Evolutionary conservation across 2,329 filamentous ascomycete genomes (phyloP).

Genomic region (Colletotrichum aenigma): DNA sequence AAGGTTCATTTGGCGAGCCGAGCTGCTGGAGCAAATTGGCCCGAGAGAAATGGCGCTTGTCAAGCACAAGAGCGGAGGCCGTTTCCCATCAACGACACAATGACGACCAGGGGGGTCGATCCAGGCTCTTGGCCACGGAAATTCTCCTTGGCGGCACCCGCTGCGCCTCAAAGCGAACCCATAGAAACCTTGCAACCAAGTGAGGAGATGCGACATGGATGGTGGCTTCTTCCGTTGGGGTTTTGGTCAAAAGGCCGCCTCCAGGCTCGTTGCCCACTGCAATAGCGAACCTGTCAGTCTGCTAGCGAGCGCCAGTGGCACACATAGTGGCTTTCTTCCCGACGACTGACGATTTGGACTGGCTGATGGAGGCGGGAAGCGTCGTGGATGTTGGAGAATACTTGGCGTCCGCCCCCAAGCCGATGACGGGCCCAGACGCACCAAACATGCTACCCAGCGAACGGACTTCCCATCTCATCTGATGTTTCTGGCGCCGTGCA

Average conservation of each 20-base stretch:
- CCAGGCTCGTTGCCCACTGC: background rate
- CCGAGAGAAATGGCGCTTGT: constrained; percentile 6
- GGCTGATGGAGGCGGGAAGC: background rate
- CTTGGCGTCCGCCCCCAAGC: background rate
- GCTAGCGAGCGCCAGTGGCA: background rate
- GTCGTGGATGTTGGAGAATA: background rate
- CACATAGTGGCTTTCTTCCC: background rate
- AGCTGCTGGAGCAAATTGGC: constrained; percentile 2
- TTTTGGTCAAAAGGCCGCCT: background rate
- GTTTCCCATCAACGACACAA: constrained; percentile 1
- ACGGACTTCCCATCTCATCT: background rate
- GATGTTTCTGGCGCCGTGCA: background rate
- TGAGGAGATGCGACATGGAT: background rate
- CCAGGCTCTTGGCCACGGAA: constrained; percentile 2
- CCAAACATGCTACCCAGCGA: background rate
- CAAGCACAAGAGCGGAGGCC: constrained; percentile 1
- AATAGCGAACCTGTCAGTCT: background rate
- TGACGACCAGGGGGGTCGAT: background rate
- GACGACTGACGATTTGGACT: background rate
- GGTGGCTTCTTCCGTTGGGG: background rate
- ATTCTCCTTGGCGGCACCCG: constrained; percentile 1
- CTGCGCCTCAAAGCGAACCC: constrained; percentile 4
- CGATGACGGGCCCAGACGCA: background rate
- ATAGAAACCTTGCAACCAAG: background rate
- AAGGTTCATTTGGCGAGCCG: constrained; percentile 8